Conservation (phyloP, 805 yeast genomes). For the Yarrowia bubula region DNA sequence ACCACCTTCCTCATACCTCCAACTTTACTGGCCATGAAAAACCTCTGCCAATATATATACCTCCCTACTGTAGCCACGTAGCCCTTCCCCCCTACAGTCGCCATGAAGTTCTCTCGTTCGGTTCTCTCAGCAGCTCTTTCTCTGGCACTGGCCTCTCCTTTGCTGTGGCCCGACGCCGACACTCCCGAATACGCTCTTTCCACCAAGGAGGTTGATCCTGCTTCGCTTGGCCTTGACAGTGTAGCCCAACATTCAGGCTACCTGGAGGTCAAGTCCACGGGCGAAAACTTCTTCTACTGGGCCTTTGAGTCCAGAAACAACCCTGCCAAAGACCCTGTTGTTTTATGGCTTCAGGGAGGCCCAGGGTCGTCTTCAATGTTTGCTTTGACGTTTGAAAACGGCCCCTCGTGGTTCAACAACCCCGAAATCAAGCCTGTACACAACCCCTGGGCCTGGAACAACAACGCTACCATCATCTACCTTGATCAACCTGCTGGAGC, state of each 20-base stretch:
- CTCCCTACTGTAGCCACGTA: neutral
- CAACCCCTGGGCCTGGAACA: constrained; percentile 77
- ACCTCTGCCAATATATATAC: neutral
- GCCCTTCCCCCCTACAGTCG: neutral
- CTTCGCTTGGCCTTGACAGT: constrained; percentile 60
- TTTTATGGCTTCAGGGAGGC: constrained; percentile 83
- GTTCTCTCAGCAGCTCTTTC: constrained; percentile 5
- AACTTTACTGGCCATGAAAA: neutral
- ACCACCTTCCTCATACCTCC: neutral
- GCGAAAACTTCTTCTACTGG: constrained; percentile 76
- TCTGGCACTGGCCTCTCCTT: constrained; percentile 18
- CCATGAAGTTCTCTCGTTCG: constrained; percentile 16
- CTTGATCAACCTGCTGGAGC: constrained; percentile 82
- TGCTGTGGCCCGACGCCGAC: neutral
- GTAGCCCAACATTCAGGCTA: constrained; percentile 81
- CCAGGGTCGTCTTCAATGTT: constrained; percentile 83
- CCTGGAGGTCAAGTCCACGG: constrained; percentile 71
- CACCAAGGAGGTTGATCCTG: constrained; percentile 36
- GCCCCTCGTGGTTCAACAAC: constrained; percentile 69
- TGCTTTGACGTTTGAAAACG: constrained; percentile 75
- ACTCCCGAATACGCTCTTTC: constrained; percentile 3
- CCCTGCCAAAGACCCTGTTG: constrained; percentile 72
- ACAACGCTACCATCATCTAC: constrained; percentile 74
- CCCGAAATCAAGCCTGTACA: constrained; percentile 52
- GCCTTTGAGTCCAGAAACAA: constrained; percentile 80